Evolutionary conservation across 441 rosid genomes (phyloP).

Genomic region (Populus hybrid): DNA sequence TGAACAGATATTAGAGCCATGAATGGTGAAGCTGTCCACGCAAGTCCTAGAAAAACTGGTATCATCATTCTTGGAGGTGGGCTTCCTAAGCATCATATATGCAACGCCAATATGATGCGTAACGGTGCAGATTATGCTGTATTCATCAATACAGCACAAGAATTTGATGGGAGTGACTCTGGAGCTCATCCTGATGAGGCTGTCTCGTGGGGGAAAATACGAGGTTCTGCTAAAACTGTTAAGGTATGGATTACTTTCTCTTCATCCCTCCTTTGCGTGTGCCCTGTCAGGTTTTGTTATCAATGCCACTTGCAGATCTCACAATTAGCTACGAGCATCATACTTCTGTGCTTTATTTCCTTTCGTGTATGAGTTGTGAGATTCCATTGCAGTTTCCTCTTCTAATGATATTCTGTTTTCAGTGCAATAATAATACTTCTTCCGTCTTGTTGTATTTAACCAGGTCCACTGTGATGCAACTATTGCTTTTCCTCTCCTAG

Average conservation of each 20-base stretch:
- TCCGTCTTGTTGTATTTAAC: conserved; percentile 6
- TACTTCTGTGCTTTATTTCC: not conserved
- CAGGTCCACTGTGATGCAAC: conserved; percentile 91
- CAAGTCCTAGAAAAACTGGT: conserved; percentile 78
- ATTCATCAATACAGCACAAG: conserved; percentile 87
- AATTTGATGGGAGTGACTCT: conserved; percentile 96
- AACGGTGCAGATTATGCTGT: conserved; percentile 97
- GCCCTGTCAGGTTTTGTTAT: not conserved
- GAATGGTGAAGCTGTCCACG: conserved; percentile 84
- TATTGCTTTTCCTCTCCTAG: conserved; percentile 77
- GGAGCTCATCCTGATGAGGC: conserved; percentile 98
- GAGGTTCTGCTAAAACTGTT: conserved; percentile 75
- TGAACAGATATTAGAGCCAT: conserved; percentile 78
- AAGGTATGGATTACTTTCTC: conserved; percentile 44
- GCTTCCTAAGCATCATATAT: conserved; percentile 91
- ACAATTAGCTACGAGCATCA: not conserved
- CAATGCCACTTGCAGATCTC: not conserved
- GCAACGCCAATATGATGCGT: conserved; percentile 98
- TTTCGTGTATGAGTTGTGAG: not conserved
- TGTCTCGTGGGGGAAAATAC: conserved; percentile 97
- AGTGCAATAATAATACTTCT: not conserved
- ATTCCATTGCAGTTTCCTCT: not conserved
- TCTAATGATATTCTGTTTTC: not conserved
- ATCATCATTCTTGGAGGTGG: conserved; percentile 93
- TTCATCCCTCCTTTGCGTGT: not conserved